A percentile compares a stretch with the other conserved stretches of the same genome.
These are phyloP conservation scores for Penicillium manginii DNA, from an alignment of 495 filamentous ascomycete species.

Conservation along the genomic window DNA sequence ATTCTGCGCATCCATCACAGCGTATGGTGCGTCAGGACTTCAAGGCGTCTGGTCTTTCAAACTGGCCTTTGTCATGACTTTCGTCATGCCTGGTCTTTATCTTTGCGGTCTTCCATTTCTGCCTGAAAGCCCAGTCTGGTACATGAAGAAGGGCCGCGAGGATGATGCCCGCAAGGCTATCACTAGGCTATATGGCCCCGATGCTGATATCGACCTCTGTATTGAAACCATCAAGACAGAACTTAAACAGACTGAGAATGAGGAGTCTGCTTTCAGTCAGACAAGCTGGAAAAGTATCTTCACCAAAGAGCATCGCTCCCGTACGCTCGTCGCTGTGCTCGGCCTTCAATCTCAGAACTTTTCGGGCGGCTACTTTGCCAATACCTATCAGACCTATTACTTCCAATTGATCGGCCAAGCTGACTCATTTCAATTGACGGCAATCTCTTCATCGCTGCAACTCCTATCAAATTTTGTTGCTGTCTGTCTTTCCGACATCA, in stretches of 20 bases:
- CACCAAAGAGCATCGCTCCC: constrained; percentile 18
- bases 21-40: constrained; percentile 15
- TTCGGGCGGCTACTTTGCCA: constrained; percentile 19
- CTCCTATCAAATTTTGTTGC: constrained; percentile 14
- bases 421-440: constrained; percentile 18
- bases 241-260: constrained; percentile 10
- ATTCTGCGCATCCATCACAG: constrained; percentile 17
- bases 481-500: constrained; percentile 16
- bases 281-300: constrained; percentile 25
- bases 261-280: constrained; percentile 8
- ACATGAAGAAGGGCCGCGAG: constrained; percentile 19
- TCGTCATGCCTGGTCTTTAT: constrained; percentile 15
- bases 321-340: constrained; percentile 18
- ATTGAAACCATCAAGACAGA: constrained; percentile 17
- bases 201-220: constrained; percentile 9
- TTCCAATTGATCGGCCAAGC: constrained; percentile 20
- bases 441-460: constrained; percentile 18
- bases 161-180: constrained; percentile 18
- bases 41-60: constrained; percentile 17
- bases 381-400: constrained; percentile 22
- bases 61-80: constrained; percentile 21
- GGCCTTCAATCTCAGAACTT: constrained; percentile 21
- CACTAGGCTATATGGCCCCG: constrained; percentile 9
- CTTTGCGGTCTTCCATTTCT: constrained; percentile 22
- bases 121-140: constrained; percentile 19